A percentile compares a stretch with the other conserved stretches of the same genome.
Conservation (phyloP, 768 basidiomycete genomes). For the Cubamyces lactineus region DNA sequence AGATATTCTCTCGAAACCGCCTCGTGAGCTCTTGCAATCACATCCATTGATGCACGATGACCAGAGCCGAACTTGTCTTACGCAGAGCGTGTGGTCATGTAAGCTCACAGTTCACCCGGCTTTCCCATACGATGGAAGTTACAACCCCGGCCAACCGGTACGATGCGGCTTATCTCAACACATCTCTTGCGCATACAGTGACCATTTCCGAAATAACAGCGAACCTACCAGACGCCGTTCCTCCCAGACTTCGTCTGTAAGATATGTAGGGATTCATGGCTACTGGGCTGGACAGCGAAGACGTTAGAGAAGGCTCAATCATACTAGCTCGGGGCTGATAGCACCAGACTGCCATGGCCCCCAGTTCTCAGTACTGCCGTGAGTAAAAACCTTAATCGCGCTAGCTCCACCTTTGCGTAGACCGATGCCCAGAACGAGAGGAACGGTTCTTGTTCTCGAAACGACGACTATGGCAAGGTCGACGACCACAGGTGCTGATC, state of each 20-base stretch:
- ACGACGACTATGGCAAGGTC: too few species aligned
- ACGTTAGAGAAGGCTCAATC: too few species aligned
- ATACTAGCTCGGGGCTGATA: neutral
- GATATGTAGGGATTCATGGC: neutral
- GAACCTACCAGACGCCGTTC: neutral
- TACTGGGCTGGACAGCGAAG: too few species aligned
- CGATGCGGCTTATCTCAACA: neutral
- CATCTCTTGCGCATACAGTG: neutral
- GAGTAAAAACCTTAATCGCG: neutral
- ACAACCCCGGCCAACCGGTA: neutral
- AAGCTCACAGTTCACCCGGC: constrained; percentile 7
- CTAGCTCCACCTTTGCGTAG: neutral
- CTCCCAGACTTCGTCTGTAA: neutral
- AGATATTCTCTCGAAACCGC: neutral
- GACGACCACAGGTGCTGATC: neutral
- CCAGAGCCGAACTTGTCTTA: neutral
- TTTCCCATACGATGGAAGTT: constrained; percentile 2
- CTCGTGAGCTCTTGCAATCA: constrained; percentile 1
- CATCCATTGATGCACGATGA: neutral
- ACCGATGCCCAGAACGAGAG: neutral
- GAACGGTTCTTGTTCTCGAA: neutral
- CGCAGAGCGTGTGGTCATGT: neutral
- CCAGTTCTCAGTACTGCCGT: neutral
- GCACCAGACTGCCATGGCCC: neutral
- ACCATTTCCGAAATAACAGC: constrained; percentile 9